phyloP scores from a whole-genome alignment of 176 grass and related monocot genomes.

The Oryza meyeriana region DNA sequence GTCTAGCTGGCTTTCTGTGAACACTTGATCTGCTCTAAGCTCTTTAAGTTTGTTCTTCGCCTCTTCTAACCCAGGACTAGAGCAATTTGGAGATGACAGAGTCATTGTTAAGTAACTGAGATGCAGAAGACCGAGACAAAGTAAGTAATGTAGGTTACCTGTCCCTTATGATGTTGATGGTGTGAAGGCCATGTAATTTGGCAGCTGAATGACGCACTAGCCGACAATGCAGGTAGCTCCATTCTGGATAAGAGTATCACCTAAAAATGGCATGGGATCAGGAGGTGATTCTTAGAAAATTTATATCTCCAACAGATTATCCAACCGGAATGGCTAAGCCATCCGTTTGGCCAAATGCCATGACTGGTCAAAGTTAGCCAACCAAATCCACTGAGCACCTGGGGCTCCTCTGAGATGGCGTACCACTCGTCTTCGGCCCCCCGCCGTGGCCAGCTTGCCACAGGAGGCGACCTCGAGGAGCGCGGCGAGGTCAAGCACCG shows the following conservation, averaged over 20 bases:
- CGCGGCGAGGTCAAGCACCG: too few species aligned
- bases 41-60: neutral
- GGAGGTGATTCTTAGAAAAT: too few species aligned
- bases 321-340: too few species aligned
- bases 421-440: too few species aligned
- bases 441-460: too few species aligned
- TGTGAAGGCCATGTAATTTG: conserved; percentile 55
- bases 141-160: conserved; percentile 32
- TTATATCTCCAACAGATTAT: too few species aligned
- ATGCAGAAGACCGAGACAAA: neutral
- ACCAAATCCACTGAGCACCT: too few species aligned
- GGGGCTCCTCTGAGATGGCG: too few species aligned
- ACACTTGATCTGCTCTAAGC: neutral
- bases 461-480: too few species aligned
- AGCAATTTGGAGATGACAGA: neutral
- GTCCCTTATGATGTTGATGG: conserved; percentile 90
- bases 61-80: neutral
- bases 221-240: conserved; percentile 87
- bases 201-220: conserved; percentile 88
- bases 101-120: neutral
- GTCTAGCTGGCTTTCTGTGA: conserved; percentile 48
- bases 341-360: too few species aligned
- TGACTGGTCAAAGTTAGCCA: too few species aligned
- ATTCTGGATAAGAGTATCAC: conserved; percentile 83
- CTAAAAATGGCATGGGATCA: too few species aligned